phyloP scores from a whole-genome alignment of 805 yeast species.

The Nakazawaea holstii region DNA sequence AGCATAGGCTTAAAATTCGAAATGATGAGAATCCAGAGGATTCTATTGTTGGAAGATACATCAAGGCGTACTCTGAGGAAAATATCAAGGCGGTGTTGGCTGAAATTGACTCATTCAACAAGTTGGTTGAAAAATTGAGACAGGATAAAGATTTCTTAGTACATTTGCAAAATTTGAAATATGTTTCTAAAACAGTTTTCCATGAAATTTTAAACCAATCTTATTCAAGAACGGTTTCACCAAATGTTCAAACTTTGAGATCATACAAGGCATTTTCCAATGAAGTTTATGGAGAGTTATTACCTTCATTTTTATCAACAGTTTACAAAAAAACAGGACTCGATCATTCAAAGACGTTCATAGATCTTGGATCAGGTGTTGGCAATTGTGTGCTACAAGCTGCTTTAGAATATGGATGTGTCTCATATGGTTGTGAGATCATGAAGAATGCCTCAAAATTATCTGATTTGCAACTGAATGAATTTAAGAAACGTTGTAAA shows the following conservation, averaged over 20 bases:
- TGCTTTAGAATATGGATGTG: slow-evolving; percentile 78
- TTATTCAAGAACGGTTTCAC: slow-evolving; percentile 75
- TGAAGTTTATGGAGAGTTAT: slow-evolving; percentile 84
- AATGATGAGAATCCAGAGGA: slow-evolving; percentile 27
- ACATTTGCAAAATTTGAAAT: slow-evolving; percentile 22
- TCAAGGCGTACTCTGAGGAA: slow-evolving; percentile 24
- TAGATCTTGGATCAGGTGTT: slow-evolving; percentile 92
- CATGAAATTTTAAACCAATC: slow-evolving; percentile 71
- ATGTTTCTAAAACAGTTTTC: slow-evolving; percentile 31
- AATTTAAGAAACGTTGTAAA: slow-evolving; percentile 51
- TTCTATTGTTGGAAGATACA: slow-evolving; percentile 34
- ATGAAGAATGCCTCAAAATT: slow-evolving; percentile 77
- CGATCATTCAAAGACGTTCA: slow-evolving; percentile 49
- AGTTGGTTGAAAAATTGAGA: slow-evolving; percentile 30
- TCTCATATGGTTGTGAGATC: slow-evolving; percentile 85
- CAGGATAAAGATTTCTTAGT: slow-evolving; percentile 23
- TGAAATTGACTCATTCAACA: slow-evolving; percentile 39
- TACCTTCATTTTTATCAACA: slow-evolving; percentile 70
- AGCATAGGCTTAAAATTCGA: slow-evolving; percentile 25
- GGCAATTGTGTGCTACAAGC: slow-evolving; percentile 91
- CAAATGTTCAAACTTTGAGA: slow-evolving; percentile 57
- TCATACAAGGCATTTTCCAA: slow-evolving; percentile 83
- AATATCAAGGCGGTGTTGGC: slow-evolving; percentile 24
- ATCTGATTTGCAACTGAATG: slow-evolving; percentile 54
- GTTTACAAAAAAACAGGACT: slow-evolving; percentile 59